Evolutionary conservation across 208 protist genomes (phyloP), one percentile per base, ranked within the genome.

Genomic region (Acanthamoeba castellanii): DNA sequence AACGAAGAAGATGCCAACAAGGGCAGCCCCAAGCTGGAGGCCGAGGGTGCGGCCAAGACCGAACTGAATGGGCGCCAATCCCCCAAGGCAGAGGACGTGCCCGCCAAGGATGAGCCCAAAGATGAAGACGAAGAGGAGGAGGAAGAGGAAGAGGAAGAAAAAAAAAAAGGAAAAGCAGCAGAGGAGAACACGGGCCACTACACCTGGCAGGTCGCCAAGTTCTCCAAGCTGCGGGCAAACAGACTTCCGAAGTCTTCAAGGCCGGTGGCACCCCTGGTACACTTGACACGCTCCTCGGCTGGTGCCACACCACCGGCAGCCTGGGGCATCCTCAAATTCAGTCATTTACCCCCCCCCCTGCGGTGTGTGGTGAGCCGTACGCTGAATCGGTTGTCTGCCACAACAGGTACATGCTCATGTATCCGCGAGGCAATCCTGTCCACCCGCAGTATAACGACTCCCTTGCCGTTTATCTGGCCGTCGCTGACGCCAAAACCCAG

Each of bases 61-160:
- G 66, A 8, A 7, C 7, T 5, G 5, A 27, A 27, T 74, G 20
- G 5, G 66, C 13, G 7, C 8, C 13, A 27, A 22, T 7, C 7
- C 27, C 8, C 66, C 22, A 34, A 74, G 20, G 13, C 66, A n/a
- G n/a, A n/a, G 13, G 30, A 8, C 22, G 27, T 22, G 22, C 7
- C 66, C 22, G 30, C 22, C 13, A 74, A 74, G 66, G 8, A 87
- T 34, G 25, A 87, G 78, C 45, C 78, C 78, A 45, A 87, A 45
- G 78, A 87, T 87, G 78, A 87, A 32, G 78, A 87, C 6, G 78
- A 87, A 11, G 78, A 87, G 50, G 78, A 87, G 25, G 78, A 87
- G 45, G 78, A 87, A 27, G 78, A 87, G 50, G 78, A 45, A 87
- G 78, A 87, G 37, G 78, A 87, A 45, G 78, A 87, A 32, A n/a